Conservation (phyloP, 768 basidiomycete genomes). For the Rhodotorula kratochvilovae region DNA sequence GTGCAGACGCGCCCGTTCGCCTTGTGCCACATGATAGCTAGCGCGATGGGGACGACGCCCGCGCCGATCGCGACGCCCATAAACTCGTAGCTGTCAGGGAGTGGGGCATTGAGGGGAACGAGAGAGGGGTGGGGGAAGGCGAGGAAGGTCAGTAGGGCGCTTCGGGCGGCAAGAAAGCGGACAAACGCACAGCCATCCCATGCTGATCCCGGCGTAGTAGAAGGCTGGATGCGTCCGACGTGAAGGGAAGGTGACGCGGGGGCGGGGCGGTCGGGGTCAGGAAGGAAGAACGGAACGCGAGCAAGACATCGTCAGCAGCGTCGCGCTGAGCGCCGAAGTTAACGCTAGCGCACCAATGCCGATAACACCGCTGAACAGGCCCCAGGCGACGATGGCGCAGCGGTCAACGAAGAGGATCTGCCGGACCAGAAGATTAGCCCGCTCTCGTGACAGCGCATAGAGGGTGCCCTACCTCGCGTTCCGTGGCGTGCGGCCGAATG, state of each 20-base stretch:
- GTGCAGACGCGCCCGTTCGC: conserved; percentile 83
- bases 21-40: conserved; percentile 76
- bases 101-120: conserved; percentile 55
- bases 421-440: conserved; percentile 5
- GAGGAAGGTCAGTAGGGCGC: background rate
- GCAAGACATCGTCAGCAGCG: conserved; percentile 61
- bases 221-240: conserved; percentile 55
- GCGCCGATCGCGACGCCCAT: conserved; percentile 72
- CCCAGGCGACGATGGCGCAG: background rate
- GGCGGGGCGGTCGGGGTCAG: too few species aligned
- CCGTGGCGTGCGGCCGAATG: conserved; percentile 75
- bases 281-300: conserved; percentile 58
- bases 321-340: too few species aligned
- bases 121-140: background rate
- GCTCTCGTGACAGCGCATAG: too few species aligned
- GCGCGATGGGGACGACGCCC: conserved; percentile 63
- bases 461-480: conserved; percentile 41
- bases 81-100: background rate
- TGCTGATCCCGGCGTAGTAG: conserved; percentile 37
- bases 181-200: conserved; percentile 34
- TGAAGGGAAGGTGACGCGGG: too few species aligned
- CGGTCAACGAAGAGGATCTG: conserved; percentile 25
- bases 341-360: conserved; percentile 43
- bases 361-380: background rate
- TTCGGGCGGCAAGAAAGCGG: conserved; percentile 45